Evolutionary conservation across 495 filamentous ascomycete species (phyloP), one percentile per base, ranked within the genome.

Genomic region (Cladorrhinum samala): DNA sequence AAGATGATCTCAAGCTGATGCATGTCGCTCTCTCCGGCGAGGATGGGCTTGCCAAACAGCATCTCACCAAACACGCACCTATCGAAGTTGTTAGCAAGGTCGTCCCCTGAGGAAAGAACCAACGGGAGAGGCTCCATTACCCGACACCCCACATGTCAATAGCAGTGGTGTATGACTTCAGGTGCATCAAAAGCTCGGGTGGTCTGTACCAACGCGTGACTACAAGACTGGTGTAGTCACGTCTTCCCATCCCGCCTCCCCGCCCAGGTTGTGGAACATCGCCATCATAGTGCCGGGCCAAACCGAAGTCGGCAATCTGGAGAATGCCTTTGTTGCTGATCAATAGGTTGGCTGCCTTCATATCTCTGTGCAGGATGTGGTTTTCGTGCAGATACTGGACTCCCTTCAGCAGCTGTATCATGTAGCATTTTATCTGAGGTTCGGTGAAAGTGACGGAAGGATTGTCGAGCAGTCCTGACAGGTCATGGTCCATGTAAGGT

Each of bases 91-190:
- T 74, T 59, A 72, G 66, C 50, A 13, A 25, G 46, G 23, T 36
- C 37, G 21, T 27, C 20, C 21, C 19, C 13, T 6, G 23, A 25
- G 11, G n/a, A 3, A 41, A 45, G 17, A 13, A n/a, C n/a, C 44
- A 0, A n/a, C 3, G 9, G 2, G 39, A 49, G 49, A 19, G 36
- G 52, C 18, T n/a, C 43, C 61, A 76, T 74, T 77, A 92, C 86
- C 92, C 92, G 60, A 95, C 91, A 63, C 93, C 93, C 93, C 93
- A 99, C 77, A 97, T 79, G 69, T 99, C 93, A 66, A 99, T 95
- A 2, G 93, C 91, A 19, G 93, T 87, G 27, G 93, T 99, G 65
- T 99, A 99, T 52, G 77, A 78, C 55, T 86, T 84, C 9, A 97
- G 77, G 44, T 89, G 85, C 33, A 99, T 75, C 19, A 99, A 75